Evolutionary conservation across 2,329 filamentous ascomycete species (phyloP).

Genomic region (Pseudocercospora eumusae): DNA sequence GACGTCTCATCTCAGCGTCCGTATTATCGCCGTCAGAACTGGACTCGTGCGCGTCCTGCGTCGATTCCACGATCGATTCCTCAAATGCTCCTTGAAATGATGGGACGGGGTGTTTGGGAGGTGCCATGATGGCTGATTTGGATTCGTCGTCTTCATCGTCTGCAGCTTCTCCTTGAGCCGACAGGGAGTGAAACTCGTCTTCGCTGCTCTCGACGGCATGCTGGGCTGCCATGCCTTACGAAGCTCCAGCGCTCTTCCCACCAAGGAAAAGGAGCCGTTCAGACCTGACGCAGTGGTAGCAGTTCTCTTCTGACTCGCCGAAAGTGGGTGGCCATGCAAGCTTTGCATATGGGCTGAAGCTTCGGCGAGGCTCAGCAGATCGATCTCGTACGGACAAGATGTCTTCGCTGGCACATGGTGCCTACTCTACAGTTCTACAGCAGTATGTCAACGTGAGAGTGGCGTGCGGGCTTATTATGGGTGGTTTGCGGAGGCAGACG

Average conservation of each 20-base stretch:
- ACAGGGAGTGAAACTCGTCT: conserved; percentile 34
- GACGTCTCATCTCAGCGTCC: conserved; percentile 65
- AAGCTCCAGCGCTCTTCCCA: not conserved
- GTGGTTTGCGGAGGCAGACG: conserved; percentile 1
- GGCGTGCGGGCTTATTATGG: not conserved
- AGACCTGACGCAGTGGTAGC: conserved; percentile 8
- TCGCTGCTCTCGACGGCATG: conserved; percentile 29
- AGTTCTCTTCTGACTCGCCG: conserved; percentile 12
- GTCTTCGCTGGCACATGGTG: not conserved
- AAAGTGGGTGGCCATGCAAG: conserved; percentile 12
- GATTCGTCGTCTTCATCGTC: conserved; percentile 18
- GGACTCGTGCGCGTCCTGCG: conserved; percentile 44
- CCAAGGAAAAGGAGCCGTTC: conserved; percentile 6
- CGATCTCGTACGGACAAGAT: not conserved
- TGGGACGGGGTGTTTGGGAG: conserved; percentile 69
- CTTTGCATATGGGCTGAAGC: conserved; percentile 15
- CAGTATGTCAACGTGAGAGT: not conserved
- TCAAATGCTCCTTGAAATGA: conserved; percentile 80
- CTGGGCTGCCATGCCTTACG: conserved; percentile 26
- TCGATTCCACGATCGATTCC: conserved; percentile 75
- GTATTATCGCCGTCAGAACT: conserved; percentile 38
- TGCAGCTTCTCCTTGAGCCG: conserved; percentile 21
- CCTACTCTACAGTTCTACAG: not conserved
- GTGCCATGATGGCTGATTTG: conserved; percentile 29
- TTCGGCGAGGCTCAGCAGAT: conserved; percentile 1